Base-by-base conservation (phyloP, 2,329 filamentous ascomycete genomes). In the Helotiales sp. region DNA sequence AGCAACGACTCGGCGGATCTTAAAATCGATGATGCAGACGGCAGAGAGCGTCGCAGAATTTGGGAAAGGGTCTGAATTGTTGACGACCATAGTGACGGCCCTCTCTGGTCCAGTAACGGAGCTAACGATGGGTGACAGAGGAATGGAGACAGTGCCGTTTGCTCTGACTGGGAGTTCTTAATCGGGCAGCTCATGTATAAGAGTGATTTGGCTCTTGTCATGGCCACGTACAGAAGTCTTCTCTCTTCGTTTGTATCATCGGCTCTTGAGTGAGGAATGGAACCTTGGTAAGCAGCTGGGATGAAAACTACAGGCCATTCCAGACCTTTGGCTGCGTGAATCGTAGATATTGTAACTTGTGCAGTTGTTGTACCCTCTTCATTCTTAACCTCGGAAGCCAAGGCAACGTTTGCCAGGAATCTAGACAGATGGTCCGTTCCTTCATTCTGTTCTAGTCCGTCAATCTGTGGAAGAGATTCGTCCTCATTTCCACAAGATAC, bases 231-330 rank as follows among this genome's bases (percentile, higher is more conserved):
- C 0, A 99, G 79, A 46, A 99, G 75, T 27, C 93, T 82, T 58
- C 95, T 81, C 72, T 99, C 93, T 73, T 99, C 93, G 56, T 93
- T 88, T 2, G 81, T 79, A 69, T 98, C 91, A 46, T 97, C 93
- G 1, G 92, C 84, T 65, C 93, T 83, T 1, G 87, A 88, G 71
- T 98, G 93, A 4, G 93, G 93, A 58, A 98, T 96, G 2, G 89
- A 93, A 0, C 93, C 95, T 47, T 92, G 85, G 70, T 96, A 96
- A 25, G 91, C 88, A 1, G 90, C 90, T 5, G 95, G 93, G 15
- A 98, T 86, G 71, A 98, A 98, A 1, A 98, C 91, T 1, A 96
- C 81, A 0, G 93, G 93, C 95, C 95, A 99, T 72, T 99, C 93
- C 1, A 99, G 79, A 2, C 93, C 93, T 73, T 99, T 99, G 2